phyloP scores from a whole-genome alignment of 352 stramenopile genomes.

The Elongisporangium prolatum region DNA sequence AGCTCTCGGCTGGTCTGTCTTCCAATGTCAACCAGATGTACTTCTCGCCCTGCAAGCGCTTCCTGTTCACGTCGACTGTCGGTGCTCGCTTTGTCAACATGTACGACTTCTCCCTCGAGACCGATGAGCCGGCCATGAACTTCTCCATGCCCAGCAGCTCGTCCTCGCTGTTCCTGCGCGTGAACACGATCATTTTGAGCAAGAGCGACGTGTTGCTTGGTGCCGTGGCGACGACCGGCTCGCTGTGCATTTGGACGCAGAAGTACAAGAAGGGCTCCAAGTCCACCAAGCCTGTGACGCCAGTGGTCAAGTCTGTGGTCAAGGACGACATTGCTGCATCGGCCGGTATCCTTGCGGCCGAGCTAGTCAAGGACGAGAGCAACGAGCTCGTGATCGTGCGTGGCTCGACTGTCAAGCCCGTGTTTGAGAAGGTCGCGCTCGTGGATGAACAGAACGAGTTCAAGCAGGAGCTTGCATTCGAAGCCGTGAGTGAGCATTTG shows the following conservation, averaged over 20 bases:
- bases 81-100: constrained; percentile 80
- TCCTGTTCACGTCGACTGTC: constrained; percentile 67
- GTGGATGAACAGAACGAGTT: constrained; percentile 62
- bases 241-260: constrained; percentile 69
- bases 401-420: constrained; percentile 65
- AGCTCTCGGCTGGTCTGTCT: constrained; percentile 66
- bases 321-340: constrained; percentile 15
- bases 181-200: constrained; percentile 43
- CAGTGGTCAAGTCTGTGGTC: constrained; percentile 33
- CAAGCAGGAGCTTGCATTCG: constrained; percentile 48
- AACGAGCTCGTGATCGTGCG: constrained; percentile 58
- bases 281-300: constrained; percentile 62
- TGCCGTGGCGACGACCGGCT: constrained; percentile 49
- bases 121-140: constrained; percentile 66
- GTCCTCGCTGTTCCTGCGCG: constrained; percentile 38
- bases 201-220: constrained; percentile 64
- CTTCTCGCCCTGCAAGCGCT: constrained; percentile 61
- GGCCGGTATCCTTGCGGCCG: constrained; percentile 40
- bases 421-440: constrained; percentile 66
- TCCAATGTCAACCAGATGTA: constrained; percentile 65
- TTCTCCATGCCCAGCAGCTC: constrained; percentile 69
- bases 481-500: constrained; percentile 56
- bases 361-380: constrained; percentile 21
- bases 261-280: constrained; percentile 53
- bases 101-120: constrained; percentile 65